Conservation (phyloP, 1,284 basidiomycete genomes). For the Cutaneotrichosporon arboriforme region DNA sequence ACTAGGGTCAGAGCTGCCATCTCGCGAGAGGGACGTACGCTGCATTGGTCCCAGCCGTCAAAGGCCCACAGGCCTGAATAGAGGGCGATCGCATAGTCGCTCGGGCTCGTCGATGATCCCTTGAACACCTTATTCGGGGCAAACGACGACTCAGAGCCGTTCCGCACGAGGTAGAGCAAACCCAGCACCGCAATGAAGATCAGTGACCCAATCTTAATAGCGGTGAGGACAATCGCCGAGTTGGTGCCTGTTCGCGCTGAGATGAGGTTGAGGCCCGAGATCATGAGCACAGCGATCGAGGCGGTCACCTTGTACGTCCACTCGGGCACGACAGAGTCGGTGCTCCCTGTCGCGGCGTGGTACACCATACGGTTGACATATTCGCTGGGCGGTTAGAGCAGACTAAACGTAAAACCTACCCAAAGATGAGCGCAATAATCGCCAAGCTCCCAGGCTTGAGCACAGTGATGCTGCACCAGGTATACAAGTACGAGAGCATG, state of each 20-base stretch:
- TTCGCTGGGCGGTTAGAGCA: conserved; percentile 52
- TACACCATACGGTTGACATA: conserved; percentile 64
- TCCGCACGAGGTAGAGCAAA: conserved; percentile 37
- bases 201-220: conserved; percentile 60
- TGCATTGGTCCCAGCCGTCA: conserved; percentile 68
- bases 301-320: conserved; percentile 93
- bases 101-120: conserved; percentile 69
- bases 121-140: conserved; percentile 57
- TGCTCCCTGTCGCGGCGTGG: conserved; percentile 38
- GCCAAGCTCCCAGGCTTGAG: conserved; percentile 61
- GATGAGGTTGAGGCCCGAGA: conserved; percentile 71
- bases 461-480: conserved; percentile 84
- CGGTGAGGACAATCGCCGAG: conserved; percentile 77
- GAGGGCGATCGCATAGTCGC: conserved; percentile 82
- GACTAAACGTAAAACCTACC: conserved; percentile 46
- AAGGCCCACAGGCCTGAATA: conserved; percentile 96
- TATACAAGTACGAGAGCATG: conserved; percentile 75
- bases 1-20: conserved; percentile 51
- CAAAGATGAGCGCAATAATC: conserved; percentile 55
- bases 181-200: conserved; percentile 49
- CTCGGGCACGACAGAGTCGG: conserved; percentile 64
- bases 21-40: conserved; percentile 41
- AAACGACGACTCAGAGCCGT: conserved; percentile 40
- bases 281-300: conserved; percentile 61
- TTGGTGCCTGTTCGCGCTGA: conserved; percentile 73